These are phyloP conservation scores for Xerocomus nothofagi DNA, from an alignment of 1,284 basidiomycete species.

Conservation along the genomic window DNA sequence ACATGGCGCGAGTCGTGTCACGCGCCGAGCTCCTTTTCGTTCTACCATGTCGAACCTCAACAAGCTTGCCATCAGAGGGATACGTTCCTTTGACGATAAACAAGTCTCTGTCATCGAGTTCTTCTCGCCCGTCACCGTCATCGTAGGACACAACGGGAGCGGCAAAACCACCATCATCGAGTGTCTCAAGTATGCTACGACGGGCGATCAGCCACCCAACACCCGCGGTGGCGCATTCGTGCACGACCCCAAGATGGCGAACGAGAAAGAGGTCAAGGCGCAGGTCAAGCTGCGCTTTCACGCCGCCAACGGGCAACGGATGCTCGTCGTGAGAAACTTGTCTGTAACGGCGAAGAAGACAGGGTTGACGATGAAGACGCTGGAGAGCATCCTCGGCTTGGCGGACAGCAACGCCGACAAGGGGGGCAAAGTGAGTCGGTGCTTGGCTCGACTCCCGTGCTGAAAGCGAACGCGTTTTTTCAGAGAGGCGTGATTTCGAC, in stretches of 20 bases:
- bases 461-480: neutral
- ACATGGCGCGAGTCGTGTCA: too few relatives aligned
- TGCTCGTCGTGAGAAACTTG: slow-evolving; percentile 93
- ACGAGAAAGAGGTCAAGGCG: slow-evolving; percentile 97
- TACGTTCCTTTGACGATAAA: slow-evolving; percentile 94
- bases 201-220: slow-evolving; percentile 96
- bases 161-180: slow-evolving; percentile 99
- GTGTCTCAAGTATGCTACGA: slow-evolving; percentile 98
- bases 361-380: slow-evolving; percentile 94
- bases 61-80: slow-evolving; percentile 86
- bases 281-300: slow-evolving; percentile 94
- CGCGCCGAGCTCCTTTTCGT: too few relatives aligned
- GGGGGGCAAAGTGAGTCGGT: slow-evolving; percentile 66
- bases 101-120: slow-evolving; percentile 95
- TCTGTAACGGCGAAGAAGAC: slow-evolving; percentile 94
- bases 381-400: slow-evolving; percentile 87
- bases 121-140: slow-evolving; percentile 96
- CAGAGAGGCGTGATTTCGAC: slow-evolving; percentile 90
- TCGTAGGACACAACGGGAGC: slow-evolving; percentile 97
- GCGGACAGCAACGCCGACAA: slow-evolving; percentile 69
- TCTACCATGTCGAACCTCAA: slow-evolving; percentile 75
- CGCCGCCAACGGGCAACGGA: slow-evolving; percentile 83
- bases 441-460: too few relatives aligned
- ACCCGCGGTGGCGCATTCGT: slow-evolving; percentile 97
- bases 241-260: slow-evolving; percentile 98